Evolutionary conservation across 768 basidiomycete genomes (phyloP).

Genomic region (Gymnopilus dilepis): DNA sequence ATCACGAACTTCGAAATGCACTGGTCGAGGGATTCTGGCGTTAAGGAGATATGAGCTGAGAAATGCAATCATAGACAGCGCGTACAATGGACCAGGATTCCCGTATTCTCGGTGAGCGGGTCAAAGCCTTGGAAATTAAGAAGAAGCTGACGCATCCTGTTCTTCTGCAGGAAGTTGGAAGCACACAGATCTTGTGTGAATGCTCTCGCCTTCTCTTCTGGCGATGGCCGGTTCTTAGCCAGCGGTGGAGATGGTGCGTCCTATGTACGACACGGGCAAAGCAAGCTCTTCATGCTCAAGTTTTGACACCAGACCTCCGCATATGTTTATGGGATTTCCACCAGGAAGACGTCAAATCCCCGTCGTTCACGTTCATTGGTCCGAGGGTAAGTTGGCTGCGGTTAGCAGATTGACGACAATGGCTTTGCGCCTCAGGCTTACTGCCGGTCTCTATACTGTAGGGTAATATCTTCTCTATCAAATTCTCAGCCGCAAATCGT

Average conservation of each 20-base stretch:
- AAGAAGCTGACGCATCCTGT: background rate
- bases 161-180: conserved; percentile 21
- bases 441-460: too few relatives aligned
- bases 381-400: conserved; percentile 42
- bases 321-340: conserved; percentile 72
- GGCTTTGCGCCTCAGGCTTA: too few relatives aligned
- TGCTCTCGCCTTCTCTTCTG: conserved; percentile 63
- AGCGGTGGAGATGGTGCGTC: conserved; percentile 72
- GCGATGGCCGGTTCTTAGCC: conserved; percentile 64
- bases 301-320: conserved; percentile 46
- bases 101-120: conserved; percentile 45
- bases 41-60: conserved; percentile 20
- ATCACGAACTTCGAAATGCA: conserved; percentile 7
- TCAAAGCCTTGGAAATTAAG: too few relatives aligned
- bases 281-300: conserved; percentile 1
- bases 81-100: conserved; percentile 32
- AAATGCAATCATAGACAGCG: conserved; percentile 24
- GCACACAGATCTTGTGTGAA: conserved; percentile 72
- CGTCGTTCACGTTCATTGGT: conserved; percentile 50
- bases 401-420: too few relatives aligned
- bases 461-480: conserved; percentile 74
- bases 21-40: conserved; percentile 8
- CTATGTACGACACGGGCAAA: background rate
- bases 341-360: conserved; percentile 53
- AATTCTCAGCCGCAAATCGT: conserved; percentile 70